Percentiles rank a stretch among this genome's conserved stretches.
Conservation (phyloP, 805 yeast genomes). For the Saccharomycopsis fodiens region DNA sequence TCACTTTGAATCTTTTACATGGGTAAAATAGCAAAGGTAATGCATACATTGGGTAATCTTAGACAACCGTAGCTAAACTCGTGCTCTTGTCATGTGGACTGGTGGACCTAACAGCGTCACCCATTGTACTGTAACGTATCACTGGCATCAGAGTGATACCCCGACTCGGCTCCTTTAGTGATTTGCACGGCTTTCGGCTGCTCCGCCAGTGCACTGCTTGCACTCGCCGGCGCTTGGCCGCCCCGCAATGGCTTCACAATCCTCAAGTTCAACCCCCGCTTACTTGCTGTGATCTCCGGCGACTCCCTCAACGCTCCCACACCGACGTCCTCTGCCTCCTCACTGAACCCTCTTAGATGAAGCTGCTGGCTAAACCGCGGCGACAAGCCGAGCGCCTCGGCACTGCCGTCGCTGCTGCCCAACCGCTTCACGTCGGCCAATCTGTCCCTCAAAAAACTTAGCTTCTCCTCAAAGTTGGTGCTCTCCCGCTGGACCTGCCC, state of each 20-base stretch:
- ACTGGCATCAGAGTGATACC: too few species aligned
- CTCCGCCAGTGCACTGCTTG: too few species aligned
- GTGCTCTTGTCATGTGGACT: too few species aligned
- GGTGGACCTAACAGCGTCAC: too few species aligned
- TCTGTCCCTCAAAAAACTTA: constrained; percentile 26
- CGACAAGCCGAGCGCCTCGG: background rate
- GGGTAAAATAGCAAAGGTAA: background rate
- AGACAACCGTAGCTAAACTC: too few species aligned
- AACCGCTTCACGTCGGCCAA: constrained; percentile 23
- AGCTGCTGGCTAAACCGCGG: background rate
- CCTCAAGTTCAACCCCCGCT: constrained; percentile 42
- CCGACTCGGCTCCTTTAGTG: too few species aligned
- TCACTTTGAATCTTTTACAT: too few species aligned
- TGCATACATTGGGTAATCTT: too few species aligned
- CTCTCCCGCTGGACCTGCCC: constrained; percentile 41
- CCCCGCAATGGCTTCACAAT: constrained; percentile 61
- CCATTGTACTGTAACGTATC: too few species aligned
- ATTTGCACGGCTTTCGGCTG: too few species aligned
- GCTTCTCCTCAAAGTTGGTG: constrained; percentile 38
- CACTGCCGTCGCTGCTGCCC: background rate
- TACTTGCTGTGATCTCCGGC: constrained; percentile 1
- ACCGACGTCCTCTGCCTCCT: constrained; percentile 1
- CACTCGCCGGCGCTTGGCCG: constrained; percentile 29
- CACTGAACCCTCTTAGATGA: background rate
- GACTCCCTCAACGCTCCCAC: background rate